These are phyloP conservation scores for Sedum album DNA, from an alignment of 164 flowering plant species.

Conservation along the genomic window DNA sequence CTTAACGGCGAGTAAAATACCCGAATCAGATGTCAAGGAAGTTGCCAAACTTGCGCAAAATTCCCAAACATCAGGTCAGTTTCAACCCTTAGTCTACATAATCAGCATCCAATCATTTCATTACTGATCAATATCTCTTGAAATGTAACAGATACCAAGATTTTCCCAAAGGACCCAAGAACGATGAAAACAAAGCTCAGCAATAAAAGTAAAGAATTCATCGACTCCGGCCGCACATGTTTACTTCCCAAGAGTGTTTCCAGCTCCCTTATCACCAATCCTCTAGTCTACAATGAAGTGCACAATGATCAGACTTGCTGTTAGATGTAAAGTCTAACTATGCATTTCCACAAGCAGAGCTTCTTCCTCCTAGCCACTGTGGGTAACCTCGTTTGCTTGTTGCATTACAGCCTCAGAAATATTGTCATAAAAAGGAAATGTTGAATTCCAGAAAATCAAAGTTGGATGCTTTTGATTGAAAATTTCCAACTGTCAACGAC, in stretches of 20 bases:
- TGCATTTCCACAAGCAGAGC: constrained; percentile 85
- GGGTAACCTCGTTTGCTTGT: background rate
- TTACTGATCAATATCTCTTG: background rate
- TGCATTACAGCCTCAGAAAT: background rate
- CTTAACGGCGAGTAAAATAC: background rate
- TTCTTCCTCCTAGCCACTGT: constrained; percentile 23
- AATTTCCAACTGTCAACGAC: background rate
- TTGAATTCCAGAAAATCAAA: background rate
- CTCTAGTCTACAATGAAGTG: constrained; percentile 42
- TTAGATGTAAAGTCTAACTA: constrained; percentile 67
- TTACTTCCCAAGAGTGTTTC: constrained; percentile 58
- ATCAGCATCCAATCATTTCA: background rate
- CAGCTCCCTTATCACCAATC: constrained; percentile 39
- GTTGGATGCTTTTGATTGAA: background rate
- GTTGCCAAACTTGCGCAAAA: background rate
- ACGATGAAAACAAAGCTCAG: constrained; percentile 28
- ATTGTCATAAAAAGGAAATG: background rate
- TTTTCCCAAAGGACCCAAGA: constrained; percentile 40
- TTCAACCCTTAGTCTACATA: background rate
- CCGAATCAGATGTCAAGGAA: background rate
- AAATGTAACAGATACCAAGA: background rate
- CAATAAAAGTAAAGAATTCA: constrained; percentile 31
- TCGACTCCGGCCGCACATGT: constrained; percentile 40
- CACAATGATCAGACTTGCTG: constrained; percentile 73
- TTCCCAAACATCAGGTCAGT: constrained; percentile 1